These are phyloP conservation scores for Trichoderma parareesei DNA, from an alignment of 495 filamentous ascomycete genomes.

Conservation along the genomic window DNA sequence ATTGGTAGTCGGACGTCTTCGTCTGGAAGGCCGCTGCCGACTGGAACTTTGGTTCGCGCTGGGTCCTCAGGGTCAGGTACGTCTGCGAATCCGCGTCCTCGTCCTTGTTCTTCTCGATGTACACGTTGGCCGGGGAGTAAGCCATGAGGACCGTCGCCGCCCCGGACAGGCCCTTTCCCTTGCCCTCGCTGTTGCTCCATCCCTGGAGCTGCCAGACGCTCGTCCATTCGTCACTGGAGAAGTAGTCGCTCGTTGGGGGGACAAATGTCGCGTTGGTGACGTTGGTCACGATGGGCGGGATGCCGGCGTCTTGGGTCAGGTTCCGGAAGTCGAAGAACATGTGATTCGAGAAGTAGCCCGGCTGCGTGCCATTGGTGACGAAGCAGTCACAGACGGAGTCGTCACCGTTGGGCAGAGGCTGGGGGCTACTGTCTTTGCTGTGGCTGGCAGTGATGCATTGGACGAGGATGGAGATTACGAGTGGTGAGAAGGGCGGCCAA, in stretches of 20 bases:
- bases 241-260: slow-evolving; percentile 31
- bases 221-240: slow-evolving; percentile 30
- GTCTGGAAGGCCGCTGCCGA: slow-evolving; percentile 60
- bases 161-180: slow-evolving; percentile 21
- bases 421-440: neutral
- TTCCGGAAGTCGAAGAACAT: slow-evolving; percentile 62
- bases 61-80: slow-evolving; percentile 55
- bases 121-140: slow-evolving; percentile 60
- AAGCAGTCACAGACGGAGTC: slow-evolving; percentile 40
- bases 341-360: slow-evolving; percentile 54
- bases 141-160: slow-evolving; percentile 42
- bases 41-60: slow-evolving; percentile 46
- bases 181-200: slow-evolving; percentile 37
- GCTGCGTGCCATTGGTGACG: slow-evolving; percentile 36
- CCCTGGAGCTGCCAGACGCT: slow-evolving; percentile 51
- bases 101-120: slow-evolving; percentile 42
- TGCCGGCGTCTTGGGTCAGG: slow-evolving; percentile 28
- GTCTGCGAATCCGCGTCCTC: slow-evolving; percentile 31
- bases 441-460: neutral
- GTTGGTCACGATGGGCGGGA: slow-evolving; percentile 28
- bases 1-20: slow-evolving; percentile 43
- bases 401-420: slow-evolving; percentile 11
- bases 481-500: neutral
- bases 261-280: slow-evolving; percentile 24
- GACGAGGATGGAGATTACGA: neutral